Evolutionary conservation across 2,329 filamentous ascomycete species (phyloP).

Genomic region (Penicillium carneum): DNA sequence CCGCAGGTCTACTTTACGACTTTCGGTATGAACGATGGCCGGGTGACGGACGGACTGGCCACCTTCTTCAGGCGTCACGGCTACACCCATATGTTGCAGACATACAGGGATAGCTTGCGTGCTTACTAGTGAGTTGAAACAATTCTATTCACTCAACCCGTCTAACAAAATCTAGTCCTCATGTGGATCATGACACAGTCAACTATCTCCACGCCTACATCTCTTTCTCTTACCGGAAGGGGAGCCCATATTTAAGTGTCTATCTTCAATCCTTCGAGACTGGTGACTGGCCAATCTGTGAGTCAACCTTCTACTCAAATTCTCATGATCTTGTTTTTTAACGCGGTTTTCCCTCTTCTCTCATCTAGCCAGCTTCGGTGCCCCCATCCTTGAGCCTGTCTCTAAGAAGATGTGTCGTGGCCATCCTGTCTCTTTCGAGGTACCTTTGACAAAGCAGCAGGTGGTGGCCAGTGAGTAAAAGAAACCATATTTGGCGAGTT

Average conservation of each 20-base stretch:
- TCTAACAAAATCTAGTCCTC: conserved; percentile 3
- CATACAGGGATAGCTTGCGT: conserved; percentile 22
- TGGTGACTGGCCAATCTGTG: conserved; percentile 6
- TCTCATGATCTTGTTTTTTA: too few species aligned
- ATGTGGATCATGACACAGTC: not conserved
- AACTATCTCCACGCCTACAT: conserved; percentile 18
- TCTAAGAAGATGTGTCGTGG: too few species aligned
- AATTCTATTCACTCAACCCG: not conserved
- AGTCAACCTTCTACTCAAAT: too few species aligned
- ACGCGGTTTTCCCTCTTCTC: too few species aligned
- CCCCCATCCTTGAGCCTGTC: too few species aligned
- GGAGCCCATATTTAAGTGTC: conserved; percentile 15
- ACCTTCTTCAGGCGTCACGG: conserved; percentile 25
- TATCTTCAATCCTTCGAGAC: conserved; percentile 17
- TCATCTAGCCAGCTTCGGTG: too few species aligned
- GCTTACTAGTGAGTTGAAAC: conserved; percentile 26
- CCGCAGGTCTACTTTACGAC: conserved; percentile 30
- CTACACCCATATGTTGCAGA: conserved; percentile 19
- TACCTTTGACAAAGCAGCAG: too few species aligned
- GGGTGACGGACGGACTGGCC: conserved; percentile 20
- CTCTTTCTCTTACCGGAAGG: conserved; percentile 13
- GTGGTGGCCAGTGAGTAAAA: too few species aligned
- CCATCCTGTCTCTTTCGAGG: too few species aligned
- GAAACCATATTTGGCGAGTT: too few species aligned
- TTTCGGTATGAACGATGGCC: conserved; percentile 27